Conservation (phyloP, 2,329 filamentous ascomycete species). For the Aspergillus sp. region DNA sequence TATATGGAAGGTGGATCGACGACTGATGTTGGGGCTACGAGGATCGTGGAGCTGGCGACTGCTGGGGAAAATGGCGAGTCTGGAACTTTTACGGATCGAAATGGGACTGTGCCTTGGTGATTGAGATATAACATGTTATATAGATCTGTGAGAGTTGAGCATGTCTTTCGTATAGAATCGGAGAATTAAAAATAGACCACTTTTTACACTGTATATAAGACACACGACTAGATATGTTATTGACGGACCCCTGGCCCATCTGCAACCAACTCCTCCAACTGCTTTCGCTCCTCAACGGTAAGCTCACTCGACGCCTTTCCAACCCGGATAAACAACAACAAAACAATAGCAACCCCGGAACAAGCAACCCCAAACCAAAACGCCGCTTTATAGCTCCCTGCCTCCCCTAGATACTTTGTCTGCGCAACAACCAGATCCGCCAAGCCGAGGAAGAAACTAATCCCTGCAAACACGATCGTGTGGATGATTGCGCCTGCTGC, state of each 20-base stretch:
- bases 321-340: not conserved
- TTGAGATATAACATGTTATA: too few relatives aligned
- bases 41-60: not conserved
- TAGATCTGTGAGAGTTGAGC: too few relatives aligned
- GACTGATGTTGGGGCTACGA: not conserved
- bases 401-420: not conserved
- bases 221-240: too few relatives aligned
- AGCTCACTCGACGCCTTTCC: not conserved
- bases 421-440: conserved; percentile 5
- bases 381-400: conserved; percentile 12
- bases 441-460: conserved; percentile 12
- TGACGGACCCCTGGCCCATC: too few relatives aligned
- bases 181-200: too few relatives aligned
- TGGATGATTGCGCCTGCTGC: conserved; percentile 10
- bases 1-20: not conserved
- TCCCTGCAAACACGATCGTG: conserved; percentile 9
- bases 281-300: conserved; percentile 1
- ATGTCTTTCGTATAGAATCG: too few relatives aligned
- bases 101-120: not conserved
- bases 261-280: not conserved
- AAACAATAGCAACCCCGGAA: not conserved
- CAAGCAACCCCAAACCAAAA: conserved; percentile 15
- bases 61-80: not conserved
- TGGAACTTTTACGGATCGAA: not conserved
- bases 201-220: too few relatives aligned